Base-by-base conservation (phyloP, 805 yeast genomes). In the Ogataea salicorniae region DNA sequence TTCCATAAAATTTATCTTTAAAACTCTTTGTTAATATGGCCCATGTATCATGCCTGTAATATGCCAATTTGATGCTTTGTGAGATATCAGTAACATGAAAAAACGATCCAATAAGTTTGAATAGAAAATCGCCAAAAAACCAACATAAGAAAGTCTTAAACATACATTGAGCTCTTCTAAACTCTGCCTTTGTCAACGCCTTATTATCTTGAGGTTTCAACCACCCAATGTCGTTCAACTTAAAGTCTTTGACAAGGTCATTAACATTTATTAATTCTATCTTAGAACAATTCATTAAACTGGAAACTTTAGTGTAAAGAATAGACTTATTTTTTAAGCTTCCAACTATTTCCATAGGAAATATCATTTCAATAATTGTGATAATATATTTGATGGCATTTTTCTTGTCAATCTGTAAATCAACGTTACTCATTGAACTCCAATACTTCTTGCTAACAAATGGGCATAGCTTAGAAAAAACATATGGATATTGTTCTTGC, bases 51-150 rank as follows among this genome's bases (percentile, higher is more conserved):
- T 81, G 89, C 16, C 83, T 72, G 56, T 76, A 87, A 58, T 70
- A 87, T 0, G 71, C 45, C 0, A 79, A 48, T 4, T 66, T 64
- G 9, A 60, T 64, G 0, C 69, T 59, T 17, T 62, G 70, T 9
- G 79, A 75, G 1, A 70, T 63, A 42, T 82, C 85, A 0, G 94
- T 83, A 5, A 84, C 81, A 58, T 86, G 83, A 68, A 88, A 90
- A 56, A 77, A 79, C 0, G 76, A 62, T 0, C 69, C 62, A 0
- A 87, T 54, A 1, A 86, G 49, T 16, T 67, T 71, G 7, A 75
- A 66, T 0, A 87, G 52, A 43, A 81, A 72, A 0, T 34, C 37
- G 0, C 63, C 51, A 37, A 84, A 76, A 2, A 84, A 42, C 96
- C 96, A 91, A 1, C 44, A 42, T 1, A 85, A 26, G 42, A 87